Evolutionary conservation across 768 basidiomycete species (phyloP).

Genomic region (Scleroderma bovista): DNA sequence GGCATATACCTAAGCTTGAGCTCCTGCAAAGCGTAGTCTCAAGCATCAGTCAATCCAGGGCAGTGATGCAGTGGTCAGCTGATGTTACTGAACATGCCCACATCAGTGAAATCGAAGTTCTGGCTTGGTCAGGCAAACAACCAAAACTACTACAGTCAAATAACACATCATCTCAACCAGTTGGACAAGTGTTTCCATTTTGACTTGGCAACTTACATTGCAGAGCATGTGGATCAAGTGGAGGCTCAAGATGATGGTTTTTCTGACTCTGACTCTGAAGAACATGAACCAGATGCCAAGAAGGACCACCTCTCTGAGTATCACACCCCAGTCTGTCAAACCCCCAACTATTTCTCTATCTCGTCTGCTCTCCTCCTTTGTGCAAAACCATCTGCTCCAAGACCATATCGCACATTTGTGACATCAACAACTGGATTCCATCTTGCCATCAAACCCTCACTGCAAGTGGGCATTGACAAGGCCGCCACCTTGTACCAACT

Average conservation of each 20-base stretch:
- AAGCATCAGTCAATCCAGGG: slow-evolving; percentile 23
- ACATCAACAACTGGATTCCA: background rate
- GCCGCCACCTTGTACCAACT: background rate
- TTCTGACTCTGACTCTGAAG: background rate
- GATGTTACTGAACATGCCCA: slow-evolving; percentile 33
- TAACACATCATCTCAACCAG: slow-evolving; percentile 27
- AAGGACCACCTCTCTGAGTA: background rate
- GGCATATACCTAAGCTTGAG: slow-evolving; percentile 39
- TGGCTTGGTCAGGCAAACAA: slow-evolving; percentile 27
- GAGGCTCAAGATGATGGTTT: background rate
- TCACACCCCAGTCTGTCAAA: background rate
- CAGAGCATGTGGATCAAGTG: background rate
- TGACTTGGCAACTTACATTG: slow-evolving; percentile 2
- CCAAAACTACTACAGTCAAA: slow-evolving; percentile 30
- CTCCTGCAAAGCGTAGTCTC: slow-evolving; percentile 30
- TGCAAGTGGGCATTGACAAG: background rate
- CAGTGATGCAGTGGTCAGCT: slow-evolving; percentile 30
- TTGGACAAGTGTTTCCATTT: slow-evolving; percentile 18
- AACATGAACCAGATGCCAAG: background rate
- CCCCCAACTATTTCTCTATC: slow-evolving; percentile 4
- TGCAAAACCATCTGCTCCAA: slow-evolving; percentile 12
- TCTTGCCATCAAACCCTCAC: background rate
- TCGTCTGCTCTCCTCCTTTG: background rate
- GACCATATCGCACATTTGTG: background rate
- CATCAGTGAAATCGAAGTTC: slow-evolving; percentile 29